These are phyloP conservation scores for Tuber microsphaerosporum DNA, from an alignment of 495 filamentous ascomycete species.

Conservation along the genomic window DNA sequence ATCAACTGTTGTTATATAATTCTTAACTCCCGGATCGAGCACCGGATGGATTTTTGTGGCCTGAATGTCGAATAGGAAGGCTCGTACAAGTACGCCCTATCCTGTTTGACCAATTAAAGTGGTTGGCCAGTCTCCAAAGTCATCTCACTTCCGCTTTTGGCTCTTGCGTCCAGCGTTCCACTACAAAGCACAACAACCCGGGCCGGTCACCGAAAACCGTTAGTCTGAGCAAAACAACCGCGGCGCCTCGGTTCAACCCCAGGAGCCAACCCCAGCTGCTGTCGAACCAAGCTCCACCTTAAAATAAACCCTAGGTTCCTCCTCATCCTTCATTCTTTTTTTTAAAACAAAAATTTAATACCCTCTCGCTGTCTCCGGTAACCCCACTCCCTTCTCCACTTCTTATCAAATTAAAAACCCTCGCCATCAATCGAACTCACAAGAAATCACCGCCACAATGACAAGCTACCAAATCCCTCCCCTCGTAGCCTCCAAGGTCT, in stretches of 20 bases:
- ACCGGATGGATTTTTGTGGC: background rate
- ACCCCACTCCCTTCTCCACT: background rate
- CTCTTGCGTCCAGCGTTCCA: background rate
- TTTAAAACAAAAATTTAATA: background rate
- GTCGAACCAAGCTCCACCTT: background rate
- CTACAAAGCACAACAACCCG: background rate
- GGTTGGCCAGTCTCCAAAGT: background rate
- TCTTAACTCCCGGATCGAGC: background rate
- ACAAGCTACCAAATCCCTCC: conserved; percentile 30
- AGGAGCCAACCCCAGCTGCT: background rate
- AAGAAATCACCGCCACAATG: conserved; percentile 42
- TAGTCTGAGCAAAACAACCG: background rate
- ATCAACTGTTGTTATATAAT: background rate
- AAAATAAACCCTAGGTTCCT: background rate
- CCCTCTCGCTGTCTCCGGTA: background rate
- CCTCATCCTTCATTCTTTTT: background rate
- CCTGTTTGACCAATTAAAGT: background rate
- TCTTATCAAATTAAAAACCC: background rate
- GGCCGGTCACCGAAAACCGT: background rate
- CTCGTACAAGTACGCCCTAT: background rate
- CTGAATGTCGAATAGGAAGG: background rate
- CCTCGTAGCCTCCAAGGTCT: conserved; percentile 37
- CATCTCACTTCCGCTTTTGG: background rate
- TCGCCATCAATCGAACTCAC: background rate
- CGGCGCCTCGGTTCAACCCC: background rate